Conservation (phyloP, 2,329 filamentous ascomycete genomes). For the Zymoseptoria ardabiliae region DNA sequence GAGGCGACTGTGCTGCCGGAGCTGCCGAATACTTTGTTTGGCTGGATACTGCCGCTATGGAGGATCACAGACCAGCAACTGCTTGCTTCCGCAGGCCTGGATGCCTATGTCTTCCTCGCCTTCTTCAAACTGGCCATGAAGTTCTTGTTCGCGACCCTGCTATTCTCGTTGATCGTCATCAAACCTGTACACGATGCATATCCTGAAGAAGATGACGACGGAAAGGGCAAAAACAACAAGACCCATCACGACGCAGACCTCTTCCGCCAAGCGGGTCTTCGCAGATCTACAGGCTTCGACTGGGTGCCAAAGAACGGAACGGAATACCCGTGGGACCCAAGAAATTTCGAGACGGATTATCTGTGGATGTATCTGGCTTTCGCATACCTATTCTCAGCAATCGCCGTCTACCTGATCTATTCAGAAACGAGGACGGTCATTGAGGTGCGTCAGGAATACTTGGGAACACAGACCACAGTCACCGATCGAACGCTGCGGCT, state of each 20-base stretch:
- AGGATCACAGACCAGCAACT: constrained; percentile 83
- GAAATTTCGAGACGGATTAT: constrained; percentile 47
- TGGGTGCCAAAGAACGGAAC: background rate
- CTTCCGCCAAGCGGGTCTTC: background rate
- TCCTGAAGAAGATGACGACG: constrained; percentile 32
- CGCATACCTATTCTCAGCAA: constrained; percentile 78
- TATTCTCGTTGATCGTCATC: constrained; percentile 74
- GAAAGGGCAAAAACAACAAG: constrained; percentile 2
- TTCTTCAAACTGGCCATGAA: constrained; percentile 96
- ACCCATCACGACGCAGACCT: constrained; percentile 1
- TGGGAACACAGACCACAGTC: constrained; percentile 89
- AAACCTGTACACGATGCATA: constrained; percentile 76
- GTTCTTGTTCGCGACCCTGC: constrained; percentile 69
- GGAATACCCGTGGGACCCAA: constrained; percentile 2
- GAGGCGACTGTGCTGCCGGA: constrained; percentile 62
- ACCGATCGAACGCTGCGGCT: constrained; percentile 90
- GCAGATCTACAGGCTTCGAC: background rate
- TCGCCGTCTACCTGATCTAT: constrained; percentile 77
- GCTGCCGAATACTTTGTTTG: constrained; percentile 76
- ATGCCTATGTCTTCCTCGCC: constrained; percentile 89
- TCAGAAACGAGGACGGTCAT: constrained; percentile 80
- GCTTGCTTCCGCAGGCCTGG: constrained; percentile 79
- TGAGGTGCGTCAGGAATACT: constrained; percentile 76
- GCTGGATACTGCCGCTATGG: constrained; percentile 86
- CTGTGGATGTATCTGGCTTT: constrained; percentile 94